These are phyloP conservation scores for Picochlorum sp. DNA, from an alignment of 139 green algal genomes.

Conservation along the genomic window DNA sequence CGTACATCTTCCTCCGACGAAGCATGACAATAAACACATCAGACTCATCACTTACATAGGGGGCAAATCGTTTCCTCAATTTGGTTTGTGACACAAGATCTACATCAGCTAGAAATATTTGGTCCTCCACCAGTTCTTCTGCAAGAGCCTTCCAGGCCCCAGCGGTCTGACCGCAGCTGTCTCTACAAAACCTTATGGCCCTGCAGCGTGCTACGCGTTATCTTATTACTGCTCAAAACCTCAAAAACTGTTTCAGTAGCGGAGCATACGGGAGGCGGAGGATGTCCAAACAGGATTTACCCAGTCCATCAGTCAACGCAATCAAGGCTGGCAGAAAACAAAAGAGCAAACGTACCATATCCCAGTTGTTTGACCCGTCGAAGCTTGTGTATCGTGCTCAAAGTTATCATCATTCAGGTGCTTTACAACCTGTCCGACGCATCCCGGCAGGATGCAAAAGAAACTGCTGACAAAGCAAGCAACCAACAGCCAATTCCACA, in stretches of 20 bases:
- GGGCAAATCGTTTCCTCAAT: background rate
- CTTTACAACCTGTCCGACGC: background rate
- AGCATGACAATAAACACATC: no score
- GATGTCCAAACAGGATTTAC: no score
- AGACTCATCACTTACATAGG: no score
- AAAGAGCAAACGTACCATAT: conserved; percentile 4
- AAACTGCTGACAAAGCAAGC: background rate
- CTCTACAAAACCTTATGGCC: background rate
- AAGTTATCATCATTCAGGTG: conserved; percentile 13
- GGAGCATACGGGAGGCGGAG: no score
- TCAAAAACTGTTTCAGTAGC: no score
- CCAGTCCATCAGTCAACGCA: no score
- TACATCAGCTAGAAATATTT: conserved; percentile 14
- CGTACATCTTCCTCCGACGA: no score
- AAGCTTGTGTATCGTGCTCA: conserved; percentile 24
- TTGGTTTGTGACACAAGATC: conserved; percentile 16
- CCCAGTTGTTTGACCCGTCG: conserved; percentile 25
- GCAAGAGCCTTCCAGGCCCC: background rate
- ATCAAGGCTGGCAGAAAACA: no score
- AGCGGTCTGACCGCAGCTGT: background rate
- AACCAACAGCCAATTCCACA: background rate
- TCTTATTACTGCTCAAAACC: no score
- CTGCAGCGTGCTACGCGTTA: no score
- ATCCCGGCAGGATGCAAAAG: background rate
- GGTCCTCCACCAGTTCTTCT: background rate